Evolutionary conservation across 768 basidiomycete genomes (phyloP).

Genomic region (Dentipellis sp.): DNA sequence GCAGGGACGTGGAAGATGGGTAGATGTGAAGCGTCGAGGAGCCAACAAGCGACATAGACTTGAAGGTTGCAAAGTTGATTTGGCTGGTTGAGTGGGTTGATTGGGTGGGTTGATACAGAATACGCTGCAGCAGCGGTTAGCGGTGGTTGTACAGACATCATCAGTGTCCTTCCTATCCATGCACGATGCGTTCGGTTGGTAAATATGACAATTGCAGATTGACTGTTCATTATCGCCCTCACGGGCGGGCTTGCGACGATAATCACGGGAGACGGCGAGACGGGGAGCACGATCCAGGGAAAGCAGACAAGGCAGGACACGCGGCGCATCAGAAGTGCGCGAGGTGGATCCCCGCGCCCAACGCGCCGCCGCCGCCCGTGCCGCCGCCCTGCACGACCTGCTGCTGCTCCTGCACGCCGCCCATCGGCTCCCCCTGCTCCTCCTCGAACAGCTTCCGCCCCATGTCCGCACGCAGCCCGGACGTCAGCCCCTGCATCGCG

Average conservation of each 20-base stretch:
- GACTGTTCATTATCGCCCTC: not conserved
- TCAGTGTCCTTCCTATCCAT: conserved; percentile 14
- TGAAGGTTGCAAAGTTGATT: not conserved
- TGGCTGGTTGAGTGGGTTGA: too few species aligned
- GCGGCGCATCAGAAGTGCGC: conserved; percentile 6
- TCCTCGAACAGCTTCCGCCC: conserved; percentile 15
- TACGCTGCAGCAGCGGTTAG: not conserved
- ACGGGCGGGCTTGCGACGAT: not conserved
- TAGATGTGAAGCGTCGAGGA: too few species aligned
- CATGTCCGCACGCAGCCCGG: conserved; percentile 11
- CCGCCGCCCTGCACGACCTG: conserved; percentile 1
- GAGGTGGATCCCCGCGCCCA: conserved; percentile 15
- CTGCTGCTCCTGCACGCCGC: conserved; percentile 6
- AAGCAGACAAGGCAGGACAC: not conserved
- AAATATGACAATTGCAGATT: conserved; percentile 17
- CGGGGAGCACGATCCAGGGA: conserved; percentile 10
- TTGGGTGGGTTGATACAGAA: conserved; percentile 10
- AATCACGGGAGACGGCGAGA: not conserved
- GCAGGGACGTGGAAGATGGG: too few species aligned
- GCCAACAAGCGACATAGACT: too few species aligned
- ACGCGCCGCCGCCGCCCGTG: conserved; percentile 6
- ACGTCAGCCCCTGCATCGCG: conserved; percentile 6
- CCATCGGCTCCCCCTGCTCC: conserved; percentile 9
- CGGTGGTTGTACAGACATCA: conserved; percentile 5
- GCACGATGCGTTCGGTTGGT: conserved; percentile 4